phyloP scores from a whole-genome alignment of 192 early-diverging fungal species.

The Fimicolochytrium jonesii region DNA sequence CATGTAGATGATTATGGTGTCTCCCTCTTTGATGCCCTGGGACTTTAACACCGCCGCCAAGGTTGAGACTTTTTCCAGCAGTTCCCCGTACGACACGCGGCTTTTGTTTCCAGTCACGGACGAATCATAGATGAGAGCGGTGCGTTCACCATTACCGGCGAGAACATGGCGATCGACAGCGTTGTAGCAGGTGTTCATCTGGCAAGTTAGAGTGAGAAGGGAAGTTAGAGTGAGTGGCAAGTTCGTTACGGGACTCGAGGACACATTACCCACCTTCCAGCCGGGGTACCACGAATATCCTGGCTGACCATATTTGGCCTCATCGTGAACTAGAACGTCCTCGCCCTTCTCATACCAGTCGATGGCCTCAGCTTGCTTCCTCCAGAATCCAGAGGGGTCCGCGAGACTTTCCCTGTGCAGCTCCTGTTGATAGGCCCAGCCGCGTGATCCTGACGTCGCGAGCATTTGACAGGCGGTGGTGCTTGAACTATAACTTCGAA shows the following conservation, averaged over 20 bases:
- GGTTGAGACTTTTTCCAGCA: conserved; percentile 61
- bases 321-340: conserved; percentile 29
- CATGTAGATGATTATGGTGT: conserved; percentile 80
- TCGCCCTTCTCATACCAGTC: conserved; percentile 46
- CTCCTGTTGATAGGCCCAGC: conserved; percentile 22
- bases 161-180: conserved; percentile 70
- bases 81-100: conserved; percentile 62
- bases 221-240: no score
- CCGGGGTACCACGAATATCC: conserved; percentile 63
- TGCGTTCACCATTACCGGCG: conserved; percentile 51
- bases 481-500: no score
- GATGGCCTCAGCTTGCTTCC: conserved; percentile 33
- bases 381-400: conserved; percentile 52
- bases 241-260: neutral
- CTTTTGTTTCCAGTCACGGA: conserved; percentile 53
- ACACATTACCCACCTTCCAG: conserved; percentile 26
- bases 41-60: conserved; percentile 61
- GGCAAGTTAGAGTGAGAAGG: neutral
- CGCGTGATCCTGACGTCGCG: no score
- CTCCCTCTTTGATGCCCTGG: conserved; percentile 63
- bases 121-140: conserved; percentile 74
- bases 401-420: conserved; percentile 35
- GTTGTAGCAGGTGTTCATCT: conserved; percentile 80
- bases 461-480: no score
- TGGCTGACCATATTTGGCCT: conserved; percentile 25